phyloP scores from a whole-genome alignment of 2,329 filamentous ascomycete species.

The Aspergillus sp. region DNA sequence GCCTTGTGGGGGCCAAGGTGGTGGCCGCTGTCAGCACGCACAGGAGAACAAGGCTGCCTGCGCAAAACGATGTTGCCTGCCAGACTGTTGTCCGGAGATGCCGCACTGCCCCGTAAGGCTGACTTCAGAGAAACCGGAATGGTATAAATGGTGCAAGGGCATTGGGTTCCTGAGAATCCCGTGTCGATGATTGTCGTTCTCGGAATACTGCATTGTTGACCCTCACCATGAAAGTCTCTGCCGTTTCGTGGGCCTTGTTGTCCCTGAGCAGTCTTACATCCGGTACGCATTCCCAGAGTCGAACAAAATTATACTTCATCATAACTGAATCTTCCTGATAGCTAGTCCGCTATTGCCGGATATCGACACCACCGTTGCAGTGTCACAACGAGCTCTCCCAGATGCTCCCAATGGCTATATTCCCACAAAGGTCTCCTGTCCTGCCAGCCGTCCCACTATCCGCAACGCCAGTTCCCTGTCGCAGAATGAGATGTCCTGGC shows the following conservation, averaged over 20 bases:
- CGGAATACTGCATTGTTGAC: too few relatives aligned
- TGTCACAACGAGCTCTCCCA: conserved; percentile 32
- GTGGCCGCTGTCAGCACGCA: too few relatives aligned
- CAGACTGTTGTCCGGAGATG: too few relatives aligned
- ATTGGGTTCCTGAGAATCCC: too few relatives aligned
- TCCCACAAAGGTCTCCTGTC: conserved; percentile 61
- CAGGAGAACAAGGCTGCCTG: too few relatives aligned
- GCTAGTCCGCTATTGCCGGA: background rate
- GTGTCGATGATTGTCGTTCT: too few relatives aligned
- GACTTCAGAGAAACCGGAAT: too few relatives aligned
- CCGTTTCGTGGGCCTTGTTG: background rate
- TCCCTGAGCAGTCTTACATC: background rate
- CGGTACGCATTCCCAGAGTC: background rate
- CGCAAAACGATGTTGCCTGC: too few relatives aligned
- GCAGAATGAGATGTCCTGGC: conserved; percentile 63
- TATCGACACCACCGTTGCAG: background rate
- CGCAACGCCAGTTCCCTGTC: conserved; percentile 58
- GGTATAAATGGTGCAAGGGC: too few relatives aligned
- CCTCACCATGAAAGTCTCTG: background rate
- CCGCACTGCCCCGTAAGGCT: too few relatives aligned
- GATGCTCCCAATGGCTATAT: conserved; percentile 62
- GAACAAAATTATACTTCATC: background rate
- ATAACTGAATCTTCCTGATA: background rate
- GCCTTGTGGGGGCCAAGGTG: too few relatives aligned
- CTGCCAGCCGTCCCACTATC: conserved; percentile 58